Percentiles rank a stretch among this genome's conserved stretches.
Evolutionary conservation across 2,329 filamentous ascomycete genomes (phyloP).

Genomic region (Monosporascus sp.): DNA sequence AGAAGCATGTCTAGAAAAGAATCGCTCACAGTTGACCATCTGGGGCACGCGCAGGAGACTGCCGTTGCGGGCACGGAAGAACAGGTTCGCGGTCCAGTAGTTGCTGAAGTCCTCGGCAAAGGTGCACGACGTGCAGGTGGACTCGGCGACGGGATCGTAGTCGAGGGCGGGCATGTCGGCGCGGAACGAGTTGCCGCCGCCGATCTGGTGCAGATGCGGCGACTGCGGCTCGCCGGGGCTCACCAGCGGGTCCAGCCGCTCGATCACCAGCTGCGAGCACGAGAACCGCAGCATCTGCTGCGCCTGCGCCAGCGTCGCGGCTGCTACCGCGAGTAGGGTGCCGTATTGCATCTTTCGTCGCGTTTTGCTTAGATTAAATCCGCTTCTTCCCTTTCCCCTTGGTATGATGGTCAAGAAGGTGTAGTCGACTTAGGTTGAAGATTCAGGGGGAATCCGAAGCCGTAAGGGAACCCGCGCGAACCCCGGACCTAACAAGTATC

Average conservation of each 20-base stretch:
- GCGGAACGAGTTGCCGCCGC: slow-evolving; percentile 39
- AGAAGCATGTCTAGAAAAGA: no score
- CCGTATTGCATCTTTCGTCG: slow-evolving; percentile 6
- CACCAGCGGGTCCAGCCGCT: slow-evolving; percentile 18
- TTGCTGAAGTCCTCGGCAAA: slow-evolving; percentile 24
- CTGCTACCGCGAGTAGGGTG: slow-evolving; percentile 4
- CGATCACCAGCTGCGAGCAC: slow-evolving; percentile 45
- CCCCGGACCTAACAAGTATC: no score
- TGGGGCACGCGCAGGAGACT: slow-evolving; percentile 24
- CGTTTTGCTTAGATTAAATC: neutral
- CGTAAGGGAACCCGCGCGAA: no score
- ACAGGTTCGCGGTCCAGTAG: slow-evolving; percentile 30
- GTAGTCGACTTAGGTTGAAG: no score
- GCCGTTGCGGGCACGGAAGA: slow-evolving; percentile 25
- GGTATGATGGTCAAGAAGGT: no score
- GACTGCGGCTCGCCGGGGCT: slow-evolving; percentile 37
- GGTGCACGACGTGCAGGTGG: slow-evolving; percentile 12
- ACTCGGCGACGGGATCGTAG: slow-evolving; percentile 8
- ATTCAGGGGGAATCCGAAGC: no score
- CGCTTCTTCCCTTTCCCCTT: neutral
- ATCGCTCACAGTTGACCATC: slow-evolving; percentile 3
- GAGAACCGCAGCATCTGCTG: slow-evolving; percentile 25
- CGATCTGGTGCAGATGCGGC: slow-evolving; percentile 48
- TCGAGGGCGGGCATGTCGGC: slow-evolving; percentile 7
- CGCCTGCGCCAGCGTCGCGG: slow-evolving; percentile 6